Evolutionary conservation across 2,329 filamentous ascomycete genomes (phyloP).

Genomic region (Myotisia sp.): DNA sequence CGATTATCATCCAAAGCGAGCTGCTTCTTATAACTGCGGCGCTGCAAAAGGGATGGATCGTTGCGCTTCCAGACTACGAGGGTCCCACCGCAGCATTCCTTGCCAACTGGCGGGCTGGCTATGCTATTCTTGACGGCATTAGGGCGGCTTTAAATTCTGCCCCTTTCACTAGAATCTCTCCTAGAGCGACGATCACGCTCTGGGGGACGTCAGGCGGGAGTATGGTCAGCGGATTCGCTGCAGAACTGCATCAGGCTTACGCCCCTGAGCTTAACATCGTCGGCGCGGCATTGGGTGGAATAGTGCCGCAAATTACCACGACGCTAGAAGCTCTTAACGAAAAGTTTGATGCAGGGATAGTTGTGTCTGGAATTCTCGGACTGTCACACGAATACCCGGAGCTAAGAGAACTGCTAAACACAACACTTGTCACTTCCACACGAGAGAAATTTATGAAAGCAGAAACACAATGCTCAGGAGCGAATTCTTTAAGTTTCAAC

Average conservation of each 20-base stretch:
- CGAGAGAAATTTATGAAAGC: slow-evolving; percentile 15
- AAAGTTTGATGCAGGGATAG: slow-evolving; percentile 21
- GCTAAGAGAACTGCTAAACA: slow-evolving; percentile 11
- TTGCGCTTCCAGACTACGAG: slow-evolving; percentile 37
- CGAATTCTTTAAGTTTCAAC: slow-evolving; percentile 12
- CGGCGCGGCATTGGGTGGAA: slow-evolving; percentile 38
- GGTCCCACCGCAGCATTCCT: slow-evolving; percentile 32
- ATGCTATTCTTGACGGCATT: slow-evolving; percentile 32
- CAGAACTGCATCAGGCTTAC: slow-evolving; percentile 37
- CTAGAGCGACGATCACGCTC: slow-evolving; percentile 26
- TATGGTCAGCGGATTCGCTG: slow-evolving; percentile 36
- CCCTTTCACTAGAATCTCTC: slow-evolving; percentile 19
- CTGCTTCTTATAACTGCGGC: slow-evolving; percentile 22
- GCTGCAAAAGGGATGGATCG: slow-evolving; percentile 34
- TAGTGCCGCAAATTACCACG: slow-evolving; percentile 29
- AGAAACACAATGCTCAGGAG: slow-evolving; percentile 14
- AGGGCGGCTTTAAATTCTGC: slow-evolving; percentile 26
- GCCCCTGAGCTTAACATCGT: slow-evolving; percentile 38
- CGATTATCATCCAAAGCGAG: slow-evolving; percentile 22
- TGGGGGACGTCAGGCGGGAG: slow-evolving; percentile 46
- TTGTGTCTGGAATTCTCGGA: slow-evolving; percentile 20
- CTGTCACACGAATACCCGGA: slow-evolving; percentile 18
- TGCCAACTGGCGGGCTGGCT: slow-evolving; percentile 29
- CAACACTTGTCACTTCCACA: slow-evolving; percentile 12
- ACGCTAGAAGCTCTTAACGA: slow-evolving; percentile 25